A percentile compares a stretch with the other conserved stretches of the same genome.
phyloP scores from a whole-genome alignment of 306 rosid genomes.

The Inga leiocalycina region DNA sequence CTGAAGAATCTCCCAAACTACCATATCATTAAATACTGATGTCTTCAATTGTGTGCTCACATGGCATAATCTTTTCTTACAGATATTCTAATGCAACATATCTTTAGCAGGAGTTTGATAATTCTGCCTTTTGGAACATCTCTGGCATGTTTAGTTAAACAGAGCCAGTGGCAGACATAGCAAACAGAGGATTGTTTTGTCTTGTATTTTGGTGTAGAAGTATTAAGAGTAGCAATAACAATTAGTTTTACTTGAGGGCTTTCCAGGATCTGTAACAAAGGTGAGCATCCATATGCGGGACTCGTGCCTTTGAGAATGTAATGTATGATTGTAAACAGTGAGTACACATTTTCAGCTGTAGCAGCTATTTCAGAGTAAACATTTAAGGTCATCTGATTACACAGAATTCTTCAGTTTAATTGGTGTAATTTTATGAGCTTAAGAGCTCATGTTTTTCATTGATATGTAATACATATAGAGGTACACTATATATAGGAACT shows the following conservation, averaged over 20 bases:
- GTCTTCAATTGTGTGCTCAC: neutral
- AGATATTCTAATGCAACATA: constrained; percentile 13
- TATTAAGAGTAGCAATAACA: constrained; percentile 23
- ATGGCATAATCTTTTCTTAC: constrained; percentile 6
- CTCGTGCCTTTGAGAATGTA: constrained; percentile 4
- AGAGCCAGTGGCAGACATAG: constrained; percentile 24
- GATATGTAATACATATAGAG: too few relatives aligned
- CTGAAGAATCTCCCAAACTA: neutral
- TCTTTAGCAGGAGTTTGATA: constrained; percentile 8
- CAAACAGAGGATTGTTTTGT: neutral
- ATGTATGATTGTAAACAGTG: constrained; percentile 9
- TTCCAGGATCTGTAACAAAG: constrained; percentile 32
- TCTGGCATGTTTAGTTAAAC: constrained; percentile 14
- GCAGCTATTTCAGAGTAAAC: too few relatives aligned
- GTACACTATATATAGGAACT: too few relatives aligned
- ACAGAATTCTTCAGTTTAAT: constrained; percentile 10
- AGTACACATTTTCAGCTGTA: too few relatives aligned
- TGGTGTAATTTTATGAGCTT: constrained; percentile 16
- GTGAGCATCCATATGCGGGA: constrained; percentile 4
- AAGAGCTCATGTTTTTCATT: too few relatives aligned
- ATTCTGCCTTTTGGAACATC: constrained; percentile 29
- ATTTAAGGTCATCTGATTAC: neutral
- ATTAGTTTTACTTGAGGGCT: constrained; percentile 23
- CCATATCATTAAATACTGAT: neutral
- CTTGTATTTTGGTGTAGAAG: constrained; percentile 30